Base-by-base conservation (phyloP, 1,139 yeast genomes). In the Taiozyma sp. region DNA sequence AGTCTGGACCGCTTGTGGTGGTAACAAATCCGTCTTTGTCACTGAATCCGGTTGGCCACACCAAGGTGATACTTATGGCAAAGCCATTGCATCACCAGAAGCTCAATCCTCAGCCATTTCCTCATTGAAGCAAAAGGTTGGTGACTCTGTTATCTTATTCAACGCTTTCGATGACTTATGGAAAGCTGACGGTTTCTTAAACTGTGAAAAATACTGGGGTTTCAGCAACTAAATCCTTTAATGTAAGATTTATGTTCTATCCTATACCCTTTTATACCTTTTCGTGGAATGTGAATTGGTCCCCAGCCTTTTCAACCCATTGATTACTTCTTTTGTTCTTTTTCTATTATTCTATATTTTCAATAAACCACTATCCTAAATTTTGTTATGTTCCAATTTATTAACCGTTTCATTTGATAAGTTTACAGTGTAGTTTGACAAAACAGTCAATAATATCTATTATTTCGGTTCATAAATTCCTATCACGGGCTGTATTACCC, bases 21-120 rank as follows among this genome's bases (percentile, higher is more conserved):
- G 80, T 62, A 62, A 70, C 51, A 84, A 86, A 71, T 60, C 67
- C 41, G 80, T 84, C 49, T 70, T 84, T 61, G 81, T 86, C 62
- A 80, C 87, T 48, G 95, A 87, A 72, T 78, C 90, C 51, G 95
- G 95, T 51, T 87, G 93, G 93, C 95, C 95, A 64, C 80, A 86
- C 46, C 68, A 78, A 63, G 93, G 93, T 69, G 72, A 79, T 60
- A 70, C 80, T 52, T 77, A 73, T 64, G 90, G 90, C 67, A 74
- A 70, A 55, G 87, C 90, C 64, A 83, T 85, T 51, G 89, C 93
- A 45, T 83, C 89, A n/a, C 63, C 72, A 53, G 68, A 69, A 24
- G 85, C 86, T 71, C 92, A 85, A 70, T 60, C 72, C 42, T 68
- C 79, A 51, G 91, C 92, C 45, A 68, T 87, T 52, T 63, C 74